Conservation (phyloP, 2,329 filamentous ascomycete genomes). For the Pseudonectria buxi region DNA sequence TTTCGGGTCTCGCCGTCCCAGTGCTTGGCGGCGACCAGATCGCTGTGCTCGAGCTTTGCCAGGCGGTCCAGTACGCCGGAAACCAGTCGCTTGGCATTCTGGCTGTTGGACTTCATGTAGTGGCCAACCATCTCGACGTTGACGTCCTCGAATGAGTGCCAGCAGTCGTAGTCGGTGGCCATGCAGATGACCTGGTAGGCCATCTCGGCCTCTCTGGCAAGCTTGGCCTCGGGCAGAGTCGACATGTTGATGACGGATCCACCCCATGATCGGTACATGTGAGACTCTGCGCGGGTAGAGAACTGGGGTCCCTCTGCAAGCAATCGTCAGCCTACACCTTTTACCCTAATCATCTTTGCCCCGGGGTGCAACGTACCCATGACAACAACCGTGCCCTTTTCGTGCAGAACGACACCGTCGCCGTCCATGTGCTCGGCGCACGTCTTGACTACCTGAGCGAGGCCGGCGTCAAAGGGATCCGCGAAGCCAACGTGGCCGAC, state of each 20-base stretch:
- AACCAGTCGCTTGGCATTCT: conserved; percentile 80
- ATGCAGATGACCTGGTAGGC: conserved; percentile 99
- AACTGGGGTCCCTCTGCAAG: conserved; percentile 87
- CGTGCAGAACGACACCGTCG: conserved; percentile 78
- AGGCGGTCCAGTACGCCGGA: conserved; percentile 83
- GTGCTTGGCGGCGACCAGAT: conserved; percentile 75
- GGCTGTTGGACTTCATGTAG: conserved; percentile 88
- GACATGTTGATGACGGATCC: conserved; percentile 99
- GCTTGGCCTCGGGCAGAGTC: conserved; percentile 87
- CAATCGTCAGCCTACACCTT: conserved; percentile 12
- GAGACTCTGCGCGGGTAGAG: conserved; percentile 88
- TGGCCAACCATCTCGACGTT: conserved; percentile 96
- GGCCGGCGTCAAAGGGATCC: conserved; percentile 79
- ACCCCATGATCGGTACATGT: conserved; percentile 92
- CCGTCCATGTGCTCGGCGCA: conserved; percentile 73
- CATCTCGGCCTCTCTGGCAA: conserved; percentile 92
- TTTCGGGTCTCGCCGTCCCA: conserved; percentile 70
- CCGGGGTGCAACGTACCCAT: conserved; percentile 55
- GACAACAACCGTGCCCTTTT: conserved; percentile 78
- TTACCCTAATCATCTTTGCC: conserved; percentile 1
- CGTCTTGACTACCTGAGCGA: conserved; percentile 68
- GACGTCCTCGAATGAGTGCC: conserved; percentile 77
- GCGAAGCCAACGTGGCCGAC: conserved; percentile 94
- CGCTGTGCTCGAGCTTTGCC: conserved; percentile 65
- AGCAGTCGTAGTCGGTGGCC: conserved; percentile 99